These are phyloP conservation scores for Epipyxis sp. DNA, from an alignment of 108 stramenopile genomes.

Conservation along the genomic window DNA sequence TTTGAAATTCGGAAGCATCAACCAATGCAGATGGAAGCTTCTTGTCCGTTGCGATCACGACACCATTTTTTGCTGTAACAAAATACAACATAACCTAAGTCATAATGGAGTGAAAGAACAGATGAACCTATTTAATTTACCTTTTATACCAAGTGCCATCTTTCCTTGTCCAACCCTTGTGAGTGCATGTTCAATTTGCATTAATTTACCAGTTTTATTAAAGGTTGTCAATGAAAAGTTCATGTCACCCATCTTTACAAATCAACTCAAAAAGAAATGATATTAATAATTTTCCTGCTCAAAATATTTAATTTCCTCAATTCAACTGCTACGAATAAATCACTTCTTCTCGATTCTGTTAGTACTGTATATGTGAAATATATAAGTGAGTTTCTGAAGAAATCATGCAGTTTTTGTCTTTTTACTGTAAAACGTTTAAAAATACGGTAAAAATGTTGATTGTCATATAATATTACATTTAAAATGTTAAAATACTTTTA, in stretches of 20 bases:
- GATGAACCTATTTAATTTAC: slow-evolving; percentile 33
- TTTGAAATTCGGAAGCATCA: slow-evolving; percentile 74
- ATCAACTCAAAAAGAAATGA: no score
- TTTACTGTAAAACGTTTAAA: no score
- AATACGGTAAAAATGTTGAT: no score
- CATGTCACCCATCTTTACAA: slow-evolving; percentile 23
- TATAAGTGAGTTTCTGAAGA: no score
- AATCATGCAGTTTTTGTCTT: no score
- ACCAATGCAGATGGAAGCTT: slow-evolving; percentile 81
- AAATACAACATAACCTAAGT: background rate
- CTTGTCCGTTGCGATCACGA: slow-evolving; percentile 98
- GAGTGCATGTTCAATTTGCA: slow-evolving; percentile 97
- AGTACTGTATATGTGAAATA: no score
- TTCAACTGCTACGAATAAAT: no score
- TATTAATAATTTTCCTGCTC: no score
- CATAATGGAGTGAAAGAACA: background rate
- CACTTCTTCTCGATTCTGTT: no score
- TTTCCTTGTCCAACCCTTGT: slow-evolving; percentile 95
- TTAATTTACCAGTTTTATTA: slow-evolving; percentile 91
- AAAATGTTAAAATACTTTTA: no score
- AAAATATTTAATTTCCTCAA: no score
- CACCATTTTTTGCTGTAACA: slow-evolving; percentile 81
- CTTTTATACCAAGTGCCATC: slow-evolving; percentile 85
- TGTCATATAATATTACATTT: no score
- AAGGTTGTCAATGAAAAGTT: slow-evolving; percentile 95